Evolutionary conservation across 2,329 filamentous ascomycete genomes (phyloP), one percentile per base, ranked within the genome.

Genomic region (Geosmithia putterillii): DNA sequence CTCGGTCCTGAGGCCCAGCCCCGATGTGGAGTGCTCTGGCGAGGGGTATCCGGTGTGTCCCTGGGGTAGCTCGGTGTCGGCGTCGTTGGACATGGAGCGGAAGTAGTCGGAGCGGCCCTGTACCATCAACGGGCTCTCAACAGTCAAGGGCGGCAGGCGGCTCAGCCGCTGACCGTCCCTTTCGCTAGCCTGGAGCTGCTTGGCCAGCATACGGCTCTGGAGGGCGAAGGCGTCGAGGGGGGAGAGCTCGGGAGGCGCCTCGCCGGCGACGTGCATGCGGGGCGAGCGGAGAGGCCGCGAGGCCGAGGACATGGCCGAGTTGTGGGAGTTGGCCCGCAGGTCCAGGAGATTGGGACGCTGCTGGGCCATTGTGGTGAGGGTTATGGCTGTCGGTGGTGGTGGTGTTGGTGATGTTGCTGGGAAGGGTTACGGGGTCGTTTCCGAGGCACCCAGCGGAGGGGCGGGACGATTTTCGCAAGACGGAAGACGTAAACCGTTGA

Each of bases 191-290:
- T 95, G 83, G 47, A 98, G 77, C 62, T 94, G 84, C 63, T 79
- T 85, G 35, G 88, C 88, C 42, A 98, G 74, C 53, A 94, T 67
- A 45, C 90, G 82, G 53, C 89, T 94, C 58, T 96, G 90, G 48
- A 90, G 74, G 19, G 90, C 90, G 58, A 98, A 94, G 40, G 90
- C 90, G 71, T 98, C 92, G 50, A 98, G 75, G 10, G 92, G 92
- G 7, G 92, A 96, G 45, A 96, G 73, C 42, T 92, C 85, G 5
- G 92, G 92, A 18, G 92, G 90, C 1, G 84, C 75, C 53, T 90
- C 85, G 48, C 86, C 86, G 45, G 83, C 83, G 45, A 85, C 72
- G 60, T 88, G 83, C 46, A 87, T 67, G 48, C 83, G 80, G 37
- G 84, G 83, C n/a, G 84, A 88, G 49, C 73, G 70, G 28, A 81